Conservation (phyloP, 495 filamentous ascomycete genomes). For the Podospora fimiseda region DNA sequence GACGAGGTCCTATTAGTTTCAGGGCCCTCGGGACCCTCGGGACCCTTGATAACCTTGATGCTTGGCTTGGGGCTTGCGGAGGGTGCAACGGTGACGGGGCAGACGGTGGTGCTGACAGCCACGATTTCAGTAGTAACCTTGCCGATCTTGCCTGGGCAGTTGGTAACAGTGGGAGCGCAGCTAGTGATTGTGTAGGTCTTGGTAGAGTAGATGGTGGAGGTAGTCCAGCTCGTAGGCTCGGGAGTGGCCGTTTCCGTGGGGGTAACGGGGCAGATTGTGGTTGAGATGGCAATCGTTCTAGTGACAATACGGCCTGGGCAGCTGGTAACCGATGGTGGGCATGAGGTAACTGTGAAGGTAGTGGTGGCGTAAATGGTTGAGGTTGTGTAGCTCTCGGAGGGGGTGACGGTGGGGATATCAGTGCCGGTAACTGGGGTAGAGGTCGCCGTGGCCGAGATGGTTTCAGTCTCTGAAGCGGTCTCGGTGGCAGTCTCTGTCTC, state of each 20-base stretch:
- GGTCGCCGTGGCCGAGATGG: constrained; percentile 36
- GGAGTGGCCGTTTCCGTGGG: constrained; percentile 5
- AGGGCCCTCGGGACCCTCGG: background rate
- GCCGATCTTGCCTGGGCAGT: constrained; percentile 48
- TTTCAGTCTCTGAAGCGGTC: constrained; percentile 15
- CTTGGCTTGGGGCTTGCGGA: background rate
- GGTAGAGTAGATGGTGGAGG: constrained; percentile 50
- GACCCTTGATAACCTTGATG: background rate
- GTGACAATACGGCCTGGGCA: constrained; percentile 34
- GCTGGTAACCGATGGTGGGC: constrained; percentile 53
- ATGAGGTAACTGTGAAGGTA: constrained; percentile 40
- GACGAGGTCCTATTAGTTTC: background rate
- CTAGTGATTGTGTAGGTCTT: constrained; percentile 49
- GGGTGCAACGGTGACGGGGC: constrained; percentile 22
- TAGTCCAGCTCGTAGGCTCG: constrained; percentile 22
- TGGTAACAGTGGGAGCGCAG: constrained; percentile 48
- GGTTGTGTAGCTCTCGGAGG: constrained; percentile 26
- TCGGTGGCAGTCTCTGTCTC: background rate
- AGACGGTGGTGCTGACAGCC: constrained; percentile 32
- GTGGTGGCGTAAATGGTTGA: constrained; percentile 35
- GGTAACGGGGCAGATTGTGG: constrained; percentile 38
- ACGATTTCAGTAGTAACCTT: constrained; percentile 34
- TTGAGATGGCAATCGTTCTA: constrained; percentile 32
- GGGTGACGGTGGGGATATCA: constrained; percentile 22
- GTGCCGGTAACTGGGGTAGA: constrained; percentile 12